Evolutionary conservation across 139 green algal species (phyloP).

Genomic region (Volvox reticuliferus): DNA sequence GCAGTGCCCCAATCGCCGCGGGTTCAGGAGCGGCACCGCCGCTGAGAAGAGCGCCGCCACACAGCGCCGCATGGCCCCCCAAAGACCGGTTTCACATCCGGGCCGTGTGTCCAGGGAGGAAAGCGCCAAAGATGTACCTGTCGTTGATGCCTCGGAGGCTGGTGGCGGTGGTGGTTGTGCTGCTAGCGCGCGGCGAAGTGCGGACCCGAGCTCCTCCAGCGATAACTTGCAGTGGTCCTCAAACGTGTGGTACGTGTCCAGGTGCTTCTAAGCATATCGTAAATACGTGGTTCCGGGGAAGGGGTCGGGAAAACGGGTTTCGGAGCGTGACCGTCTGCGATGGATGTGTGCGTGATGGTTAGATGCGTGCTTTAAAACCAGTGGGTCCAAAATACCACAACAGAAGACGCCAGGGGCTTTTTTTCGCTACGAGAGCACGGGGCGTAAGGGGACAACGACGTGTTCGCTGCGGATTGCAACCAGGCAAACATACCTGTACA

Average conservation of each 20-base stretch:
- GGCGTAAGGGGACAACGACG: no score
- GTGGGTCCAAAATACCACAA: no score
- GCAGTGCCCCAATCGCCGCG: constrained; percentile 46
- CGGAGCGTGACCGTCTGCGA: no score
- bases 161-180: not conserved
- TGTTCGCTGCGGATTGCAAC: no score
- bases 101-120: constrained; percentile 13
- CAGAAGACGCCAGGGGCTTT: no score
- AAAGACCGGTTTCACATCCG: constrained; percentile 35
- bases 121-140: not conserved
- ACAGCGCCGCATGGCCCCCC: constrained; percentile 58
- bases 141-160: not conserved
- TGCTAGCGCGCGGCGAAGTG: constrained; percentile 19
- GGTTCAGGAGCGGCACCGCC: constrained; percentile 56
- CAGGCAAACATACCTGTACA: constrained; percentile 36
- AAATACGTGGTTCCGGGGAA: no score
- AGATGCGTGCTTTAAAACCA: no score
- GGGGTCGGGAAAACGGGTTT: no score
- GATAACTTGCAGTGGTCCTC: constrained; percentile 75
- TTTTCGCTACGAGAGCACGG: no score
- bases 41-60: constrained; percentile 24
- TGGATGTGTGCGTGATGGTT: no score
- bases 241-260: constrained; percentile 62
- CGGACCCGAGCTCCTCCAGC: constrained; percentile 52
- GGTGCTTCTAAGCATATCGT: constrained; percentile 55